Base-by-base conservation (phyloP, 805 yeast genomes). In the Starmera amethionina region DNA sequence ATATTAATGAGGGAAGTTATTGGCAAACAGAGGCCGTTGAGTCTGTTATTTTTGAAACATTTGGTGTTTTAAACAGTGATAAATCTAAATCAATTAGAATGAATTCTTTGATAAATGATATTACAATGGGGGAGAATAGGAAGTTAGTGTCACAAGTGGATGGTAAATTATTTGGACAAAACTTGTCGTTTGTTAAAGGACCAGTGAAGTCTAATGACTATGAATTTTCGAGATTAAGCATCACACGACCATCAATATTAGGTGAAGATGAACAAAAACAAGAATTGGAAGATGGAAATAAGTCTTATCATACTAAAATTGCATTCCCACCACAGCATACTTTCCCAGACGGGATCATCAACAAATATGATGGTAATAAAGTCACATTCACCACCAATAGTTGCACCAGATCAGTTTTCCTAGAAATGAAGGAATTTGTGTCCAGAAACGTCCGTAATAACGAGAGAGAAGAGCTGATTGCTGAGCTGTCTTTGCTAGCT, bases 401-500 rank as follows among this genome's bases (percentile, higher is more conserved):
- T 8, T 18, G 38, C 3, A 41, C 54, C 8, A 46, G 46, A 29
- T 30, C 36, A 8, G 15, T 44, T 2, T 41, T 55, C 5, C 12
- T 42, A 19, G 51, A 49, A 13, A 49, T 52, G 66, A 52, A 50
- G 29, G 49, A 51, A 6, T 48, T 59, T 37, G 60, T 64, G 1
- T 50, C 59, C 3, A 60, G 44, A 35, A 45, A 46, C 28, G 50
- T 64, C 13, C 48, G 55, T 35, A 59, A 55, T 12, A 82, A 75
- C 44, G 82, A 75, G 31, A 61, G 76, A 43, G 76, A 70, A 34
- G 80, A 75, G 34, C 50, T 76, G 38, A 63, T 70, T 11, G 79
- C 78, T 34, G 66, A 67, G 18, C 46, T 79, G 9, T 70, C 66
- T 3, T 54, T 57, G 3, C 39, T 73, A 34, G 67, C 70, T 1